A percentile compares a stretch with the other conserved stretches of the same genome.
Conservation (phyloP, 192 early-diverging fungal species). For the Backusella tarrabulga region DNA sequence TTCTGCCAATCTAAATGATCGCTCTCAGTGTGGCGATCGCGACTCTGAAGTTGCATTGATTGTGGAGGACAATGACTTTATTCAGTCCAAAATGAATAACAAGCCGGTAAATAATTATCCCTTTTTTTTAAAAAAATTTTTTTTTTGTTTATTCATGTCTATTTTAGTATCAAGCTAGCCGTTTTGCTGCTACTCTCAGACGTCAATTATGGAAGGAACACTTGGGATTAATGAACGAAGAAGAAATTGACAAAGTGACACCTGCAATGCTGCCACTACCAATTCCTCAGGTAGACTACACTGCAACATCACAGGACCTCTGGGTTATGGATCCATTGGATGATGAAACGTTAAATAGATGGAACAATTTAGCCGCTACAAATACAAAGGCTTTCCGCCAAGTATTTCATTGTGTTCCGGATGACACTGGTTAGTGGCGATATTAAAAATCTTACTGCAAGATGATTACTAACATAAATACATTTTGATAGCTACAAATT, state of each 20-base stretch:
- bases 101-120: conserved; percentile 34
- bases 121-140: background rate
- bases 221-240: conserved; percentile 63
- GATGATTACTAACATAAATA: too few species aligned
- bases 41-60: conserved; percentile 88
- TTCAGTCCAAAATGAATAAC: conserved; percentile 74
- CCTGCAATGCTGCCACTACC: conserved; percentile 26
- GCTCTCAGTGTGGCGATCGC: conserved; percentile 80
- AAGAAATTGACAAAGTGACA: conserved; percentile 37
- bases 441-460: too few species aligned
- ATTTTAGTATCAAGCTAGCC: conserved; percentile 65
- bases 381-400: conserved; percentile 76
- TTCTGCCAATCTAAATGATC: conserved; percentile 89
- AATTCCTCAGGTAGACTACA: conserved; percentile 26
- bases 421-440: conserved; percentile 51
- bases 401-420: conserved; percentile 84
- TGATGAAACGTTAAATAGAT: conserved; percentile 57
- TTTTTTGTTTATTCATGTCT: background rate
- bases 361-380: conserved; percentile 57
- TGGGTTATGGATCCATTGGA: conserved; percentile 67
- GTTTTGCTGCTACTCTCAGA: conserved; percentile 71
- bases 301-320: conserved; percentile 26
- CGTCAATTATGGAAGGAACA: conserved; percentile 80
- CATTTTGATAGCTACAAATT: conserved; percentile 26
- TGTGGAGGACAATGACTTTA: conserved; percentile 66